These are phyloP conservation scores for Eimeria praecox DNA, from an alignment of 169 alveolate species.

Conservation along the genomic window DNA sequence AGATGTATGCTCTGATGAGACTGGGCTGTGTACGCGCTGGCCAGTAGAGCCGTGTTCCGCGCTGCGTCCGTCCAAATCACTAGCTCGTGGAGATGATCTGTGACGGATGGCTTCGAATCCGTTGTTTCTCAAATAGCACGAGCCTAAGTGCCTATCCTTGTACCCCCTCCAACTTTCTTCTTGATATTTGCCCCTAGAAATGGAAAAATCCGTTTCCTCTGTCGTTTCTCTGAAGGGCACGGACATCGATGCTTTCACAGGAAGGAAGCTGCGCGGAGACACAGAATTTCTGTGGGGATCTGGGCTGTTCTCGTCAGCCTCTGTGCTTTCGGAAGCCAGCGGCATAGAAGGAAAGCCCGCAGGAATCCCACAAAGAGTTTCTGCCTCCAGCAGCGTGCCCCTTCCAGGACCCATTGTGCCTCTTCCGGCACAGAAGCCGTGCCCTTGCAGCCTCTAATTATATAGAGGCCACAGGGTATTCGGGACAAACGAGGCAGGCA, in stretches of 20 bases:
- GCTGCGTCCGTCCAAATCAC: not conserved
- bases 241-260: conserved; percentile 39
- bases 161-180: not conserved
- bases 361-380: conserved; percentile 53
- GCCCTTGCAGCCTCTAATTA: not conserved
- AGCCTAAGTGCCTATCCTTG: not conserved
- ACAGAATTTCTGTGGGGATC: conserved; percentile 33
- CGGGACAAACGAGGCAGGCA: not conserved
- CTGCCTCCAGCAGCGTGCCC: conserved; percentile 13
- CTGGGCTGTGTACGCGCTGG: not conserved
- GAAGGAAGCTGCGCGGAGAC: conserved; percentile 8
- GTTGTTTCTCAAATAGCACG: not conserved
- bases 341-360: conserved; percentile 37
- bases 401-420: conserved; percentile 61
- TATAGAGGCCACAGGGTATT: not conserved
- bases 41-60: not conserved
- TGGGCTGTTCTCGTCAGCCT: conserved; percentile 68
- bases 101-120: not conserved
- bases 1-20: not conserved
- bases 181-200: not conserved
- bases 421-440: not conserved
- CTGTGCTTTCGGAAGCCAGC: conserved; percentile 61
- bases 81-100: not conserved
- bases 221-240: conserved; percentile 13
- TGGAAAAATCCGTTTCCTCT: not conserved